A percentile compares a stretch with the other conserved stretches of the same genome.
These are phyloP conservation scores for Elaeis guineensis DNA, from an alignment of 176 grass and related monocot genomes.

Conservation along the genomic window DNA sequence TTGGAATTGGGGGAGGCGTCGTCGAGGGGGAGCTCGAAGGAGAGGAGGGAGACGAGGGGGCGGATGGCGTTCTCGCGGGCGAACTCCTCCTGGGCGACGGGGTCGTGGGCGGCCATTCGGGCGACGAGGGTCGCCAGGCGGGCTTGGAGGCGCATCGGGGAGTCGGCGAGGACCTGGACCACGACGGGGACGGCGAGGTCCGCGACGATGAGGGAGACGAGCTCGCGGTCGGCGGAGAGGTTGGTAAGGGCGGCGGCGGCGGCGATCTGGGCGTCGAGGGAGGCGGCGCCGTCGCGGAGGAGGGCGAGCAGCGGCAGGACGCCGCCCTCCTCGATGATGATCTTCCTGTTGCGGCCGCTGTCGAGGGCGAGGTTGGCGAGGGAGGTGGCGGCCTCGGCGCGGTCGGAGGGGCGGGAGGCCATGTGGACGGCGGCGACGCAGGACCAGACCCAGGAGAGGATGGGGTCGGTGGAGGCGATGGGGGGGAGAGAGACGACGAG, in stretches of 20 bases:
- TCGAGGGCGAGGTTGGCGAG: conserved; percentile 16
- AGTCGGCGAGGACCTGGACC: conserved; percentile 12
- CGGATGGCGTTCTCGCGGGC: conserved; percentile 20
- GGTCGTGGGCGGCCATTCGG: conserved; percentile 15
- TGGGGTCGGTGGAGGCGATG: conserved; percentile 13
- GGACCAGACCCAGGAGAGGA: conserved; percentile 16
- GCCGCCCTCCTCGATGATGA: conserved; percentile 21
- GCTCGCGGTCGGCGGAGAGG: conserved; percentile 4
- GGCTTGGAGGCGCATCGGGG: conserved; percentile 13
- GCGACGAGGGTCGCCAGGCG: neutral
- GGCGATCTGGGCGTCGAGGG: conserved; percentile 18
- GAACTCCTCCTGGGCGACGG: conserved; percentile 15
- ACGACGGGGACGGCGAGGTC: conserved; percentile 10
- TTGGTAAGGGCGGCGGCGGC: conserved; percentile 12
- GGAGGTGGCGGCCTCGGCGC: conserved; percentile 13
- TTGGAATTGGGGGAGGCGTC: neutral
- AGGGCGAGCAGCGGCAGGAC: conserved; percentile 15
- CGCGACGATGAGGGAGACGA: neutral
- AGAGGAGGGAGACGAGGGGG: conserved; percentile 12
- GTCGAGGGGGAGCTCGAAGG: conserved; percentile 15
- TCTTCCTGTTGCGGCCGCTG: conserved; percentile 6
- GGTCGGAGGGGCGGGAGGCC: conserved; percentile 1
- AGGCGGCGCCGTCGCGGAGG: conserved; percentile 4
- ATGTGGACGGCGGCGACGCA: conserved; percentile 11
- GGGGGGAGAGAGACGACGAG: neutral